phyloP scores from a whole-genome alignment of 1,139 yeast species.

The Nadsonia commutata region DNA sequence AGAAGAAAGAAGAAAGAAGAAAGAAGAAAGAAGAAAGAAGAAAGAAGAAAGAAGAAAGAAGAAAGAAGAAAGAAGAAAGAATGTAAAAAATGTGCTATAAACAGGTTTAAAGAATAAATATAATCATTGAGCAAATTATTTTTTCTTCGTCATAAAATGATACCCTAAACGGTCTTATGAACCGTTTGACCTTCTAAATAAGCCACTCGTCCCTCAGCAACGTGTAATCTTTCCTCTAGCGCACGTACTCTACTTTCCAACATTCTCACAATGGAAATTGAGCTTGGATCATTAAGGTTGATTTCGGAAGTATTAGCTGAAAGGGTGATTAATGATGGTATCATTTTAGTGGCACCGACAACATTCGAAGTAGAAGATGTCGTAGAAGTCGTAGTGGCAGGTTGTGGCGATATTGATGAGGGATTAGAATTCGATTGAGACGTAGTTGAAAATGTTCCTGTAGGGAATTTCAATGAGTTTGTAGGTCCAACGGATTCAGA shows the following conservation, averaged over 20 bases:
- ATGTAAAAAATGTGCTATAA: too few species aligned
- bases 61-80: background rate
- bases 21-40: background rate
- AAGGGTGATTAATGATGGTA: conserved; percentile 4
- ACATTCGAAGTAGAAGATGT: too few species aligned
- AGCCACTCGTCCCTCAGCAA: conserved; percentile 19
- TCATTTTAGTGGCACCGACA: too few species aligned
- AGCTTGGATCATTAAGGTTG: conserved; percentile 1
- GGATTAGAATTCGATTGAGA: too few species aligned
- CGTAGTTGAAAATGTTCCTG: too few species aligned
- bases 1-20: background rate
- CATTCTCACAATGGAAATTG: conserved; percentile 11
- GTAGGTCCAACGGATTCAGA: too few species aligned
- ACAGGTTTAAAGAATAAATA: background rate
- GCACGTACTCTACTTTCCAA: conserved; percentile 19
- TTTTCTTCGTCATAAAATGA: background rate
- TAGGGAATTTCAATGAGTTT: too few species aligned
- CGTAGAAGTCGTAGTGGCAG: too few species aligned
- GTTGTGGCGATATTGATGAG: too few species aligned
- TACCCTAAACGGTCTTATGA: too few species aligned
- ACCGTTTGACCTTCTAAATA: conserved; percentile 13
- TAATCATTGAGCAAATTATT: background rate
- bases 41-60: background rate
- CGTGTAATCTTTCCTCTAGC: conserved; percentile 20
- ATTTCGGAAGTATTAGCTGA: background rate